Evolutionary conservation across 1,284 basidiomycete species (phyloP), one percentile per base, ranked within the genome.

Genomic region (Polyporus tsugae): DNA sequence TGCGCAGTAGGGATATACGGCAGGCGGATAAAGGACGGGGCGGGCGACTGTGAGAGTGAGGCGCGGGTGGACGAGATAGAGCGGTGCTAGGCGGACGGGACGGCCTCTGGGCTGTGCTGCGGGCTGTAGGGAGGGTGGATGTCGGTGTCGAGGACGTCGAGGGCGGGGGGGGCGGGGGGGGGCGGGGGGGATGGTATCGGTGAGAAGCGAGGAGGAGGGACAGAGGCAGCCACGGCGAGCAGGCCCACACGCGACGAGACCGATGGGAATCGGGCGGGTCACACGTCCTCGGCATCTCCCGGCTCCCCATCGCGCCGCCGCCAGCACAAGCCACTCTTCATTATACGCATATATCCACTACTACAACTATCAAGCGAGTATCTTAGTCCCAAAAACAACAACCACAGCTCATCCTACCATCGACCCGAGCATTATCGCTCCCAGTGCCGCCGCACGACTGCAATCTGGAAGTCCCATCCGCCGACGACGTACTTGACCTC

Each of bases 401-500:
- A 10, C 29, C 29, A 29, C 2, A 29, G 29, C 29, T 29, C 29
- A 29, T 75, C 91, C 82, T 67, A 19, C n/a, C 44, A 1, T 46
- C 22, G 46, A 10, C 22, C 0, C 25, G 22, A 22, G 13, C 22
- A 25, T 29, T 25, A 60, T 19, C 42, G 13, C 38, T 33, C 25
- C 25, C 63, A 93, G 78, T 90, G 92, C 75, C 92, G 82, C 67
- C 92, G 84, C 41, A 94, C 91, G n/a, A 90, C 87, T 10, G 92
- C 93, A 64, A 94, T 83, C 81, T 94, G 90, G 68, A 94, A 88
- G 77, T 94, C 93, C 91, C 92, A 94, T 63, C 92, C 91, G 17
- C 91, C 91, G 15, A 88, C 82, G 66, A 93, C 81, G 75, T 91
- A 92, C 80, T 93, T 93, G 74, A 95, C 80, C 80, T 96, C 93